These are phyloP conservation scores for Colletotrichum sp. DNA, from an alignment of 2,329 filamentous ascomycete genomes.

Conservation along the genomic window DNA sequence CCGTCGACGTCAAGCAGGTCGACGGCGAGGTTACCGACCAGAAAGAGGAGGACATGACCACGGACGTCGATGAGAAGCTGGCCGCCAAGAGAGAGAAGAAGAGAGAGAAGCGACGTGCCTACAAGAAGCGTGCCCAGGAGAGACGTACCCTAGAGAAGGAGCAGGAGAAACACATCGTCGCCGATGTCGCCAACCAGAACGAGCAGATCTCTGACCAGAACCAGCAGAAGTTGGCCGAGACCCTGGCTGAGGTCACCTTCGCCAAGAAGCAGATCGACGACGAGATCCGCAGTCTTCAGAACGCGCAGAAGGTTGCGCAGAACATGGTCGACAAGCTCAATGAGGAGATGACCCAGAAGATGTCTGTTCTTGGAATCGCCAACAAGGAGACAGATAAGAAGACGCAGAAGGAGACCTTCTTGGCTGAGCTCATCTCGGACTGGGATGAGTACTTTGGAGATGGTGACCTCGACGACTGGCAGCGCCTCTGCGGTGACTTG, in stretches of 20 bases:
- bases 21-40: background rate
- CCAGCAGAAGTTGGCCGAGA: background rate
- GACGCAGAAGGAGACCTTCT: background rate
- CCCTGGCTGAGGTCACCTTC: background rate
- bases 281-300: background rate
- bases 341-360: background rate
- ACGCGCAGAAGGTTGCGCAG: background rate
- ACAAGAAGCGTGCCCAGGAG: background rate
- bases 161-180: background rate
- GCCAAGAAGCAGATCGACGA: background rate
- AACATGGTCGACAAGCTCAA: background rate
- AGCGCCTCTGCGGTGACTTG: slow-evolving; percentile 48
- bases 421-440: background rate
- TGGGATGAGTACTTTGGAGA: slow-evolving; percentile 37
- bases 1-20: background rate
- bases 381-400: background rate
- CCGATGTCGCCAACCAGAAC: background rate
- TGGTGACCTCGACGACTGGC: slow-evolving; percentile 45
- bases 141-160: background rate
- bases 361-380: background rate
- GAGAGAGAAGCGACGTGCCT: background rate
- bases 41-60: background rate
- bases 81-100: background rate
- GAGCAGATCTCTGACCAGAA: background rate
- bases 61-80: background rate